A percentile compares a stretch with the other conserved stretches of the same genome.
Evolutionary conservation across 805 yeast species (phyloP).

Genomic region (Tanozyma kutaoensis): DNA sequence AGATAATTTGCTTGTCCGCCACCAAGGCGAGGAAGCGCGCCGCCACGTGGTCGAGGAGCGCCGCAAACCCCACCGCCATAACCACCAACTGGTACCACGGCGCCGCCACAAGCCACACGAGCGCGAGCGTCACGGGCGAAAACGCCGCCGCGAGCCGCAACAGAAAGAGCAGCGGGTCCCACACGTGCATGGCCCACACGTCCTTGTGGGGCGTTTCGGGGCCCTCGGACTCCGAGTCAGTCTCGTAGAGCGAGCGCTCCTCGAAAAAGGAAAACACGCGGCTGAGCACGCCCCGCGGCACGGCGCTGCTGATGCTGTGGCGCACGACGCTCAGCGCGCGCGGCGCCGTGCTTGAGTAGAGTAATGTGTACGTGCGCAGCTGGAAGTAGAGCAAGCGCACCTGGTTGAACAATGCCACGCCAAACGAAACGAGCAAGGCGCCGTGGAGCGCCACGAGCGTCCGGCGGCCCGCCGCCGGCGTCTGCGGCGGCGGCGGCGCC

Average conservation of each 20-base stretch:
- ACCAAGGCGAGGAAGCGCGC: slow-evolving; percentile 31
- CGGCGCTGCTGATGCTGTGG: slow-evolving; percentile 4
- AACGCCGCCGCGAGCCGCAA: slow-evolving; percentile 37
- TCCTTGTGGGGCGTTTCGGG: slow-evolving; percentile 12
- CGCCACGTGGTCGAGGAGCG: slow-evolving; percentile 24
- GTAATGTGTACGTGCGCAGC: slow-evolving; percentile 16
- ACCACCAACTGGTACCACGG: slow-evolving; percentile 20
- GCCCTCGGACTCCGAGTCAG: slow-evolving; percentile 7
- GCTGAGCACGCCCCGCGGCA: slow-evolving; percentile 4
- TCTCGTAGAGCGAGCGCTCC: slow-evolving; percentile 6
- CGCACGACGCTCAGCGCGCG: slow-evolving; percentile 10
- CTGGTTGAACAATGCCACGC: slow-evolving; percentile 5
- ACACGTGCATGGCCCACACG: slow-evolving; percentile 45
- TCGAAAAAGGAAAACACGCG: slow-evolving; percentile 5
- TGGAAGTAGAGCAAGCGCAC: slow-evolving; percentile 7
- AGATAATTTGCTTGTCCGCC: slow-evolving; percentile 46
- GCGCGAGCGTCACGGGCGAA: slow-evolving; percentile 42
- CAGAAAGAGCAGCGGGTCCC: slow-evolving; percentile 55
- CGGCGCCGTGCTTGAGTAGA: slow-evolving; percentile 15
- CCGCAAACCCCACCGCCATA: slow-evolving; percentile 16
- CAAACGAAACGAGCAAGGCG: slow-evolving; percentile 2
- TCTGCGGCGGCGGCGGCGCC: neutral
- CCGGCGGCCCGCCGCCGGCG: neutral
- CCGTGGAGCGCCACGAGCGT: slow-evolving; percentile 8
- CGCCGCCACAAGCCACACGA: slow-evolving; percentile 18